A percentile compares a stretch with the other conserved stretches of the same genome.
phyloP scores from a whole-genome alignment of 768 basidiomycete species.

The Hemileccinum rubropunctum region DNA sequence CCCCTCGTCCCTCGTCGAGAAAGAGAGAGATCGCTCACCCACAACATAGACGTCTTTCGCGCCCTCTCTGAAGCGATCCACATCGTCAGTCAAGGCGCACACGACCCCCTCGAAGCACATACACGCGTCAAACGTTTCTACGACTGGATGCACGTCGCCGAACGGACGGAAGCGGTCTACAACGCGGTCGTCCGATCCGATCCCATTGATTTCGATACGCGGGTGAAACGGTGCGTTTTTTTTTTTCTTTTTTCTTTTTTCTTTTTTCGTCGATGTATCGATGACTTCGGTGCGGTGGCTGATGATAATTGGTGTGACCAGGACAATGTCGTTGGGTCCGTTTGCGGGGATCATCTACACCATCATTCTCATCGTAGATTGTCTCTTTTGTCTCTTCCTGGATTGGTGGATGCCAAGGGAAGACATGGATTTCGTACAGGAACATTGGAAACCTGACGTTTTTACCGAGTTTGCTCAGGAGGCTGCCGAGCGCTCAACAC shows the following conservation, averaged over 20 bases:
- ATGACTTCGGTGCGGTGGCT: no score
- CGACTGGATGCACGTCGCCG: slow-evolving; percentile 77
- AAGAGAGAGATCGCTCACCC: not conserved
- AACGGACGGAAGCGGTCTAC: slow-evolving; percentile 84
- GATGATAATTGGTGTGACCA: no score
- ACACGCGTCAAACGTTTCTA: slow-evolving; percentile 80
- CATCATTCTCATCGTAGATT: slow-evolving; percentile 85
- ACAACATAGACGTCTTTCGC: slow-evolving; percentile 68
- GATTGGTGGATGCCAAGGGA: slow-evolving; percentile 83
- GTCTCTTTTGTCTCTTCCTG: slow-evolving; percentile 80
- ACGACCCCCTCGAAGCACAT: slow-evolving; percentile 77
- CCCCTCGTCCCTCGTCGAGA: not conserved
- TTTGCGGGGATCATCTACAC: slow-evolving; percentile 87
- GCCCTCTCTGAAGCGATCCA: slow-evolving; percentile 80
- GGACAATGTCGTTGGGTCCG: slow-evolving; percentile 74
- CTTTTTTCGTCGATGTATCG: no score
- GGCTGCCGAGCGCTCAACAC: not conserved
- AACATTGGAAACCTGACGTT: slow-evolving; percentile 52
- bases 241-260: not conserved
- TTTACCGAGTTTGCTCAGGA: slow-evolving; percentile 18
- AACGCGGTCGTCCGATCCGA: slow-evolving; percentile 56
- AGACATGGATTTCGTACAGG: slow-evolving; percentile 69
- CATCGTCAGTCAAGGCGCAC: slow-evolving; percentile 61
- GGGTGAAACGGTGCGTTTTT: slow-evolving; percentile 64
- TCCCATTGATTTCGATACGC: slow-evolving; percentile 70